These are phyloP conservation scores for Arthrobotrys pseudoclavata DNA, from an alignment of 2,329 filamentous ascomycete genomes.

Conservation along the genomic window DNA sequence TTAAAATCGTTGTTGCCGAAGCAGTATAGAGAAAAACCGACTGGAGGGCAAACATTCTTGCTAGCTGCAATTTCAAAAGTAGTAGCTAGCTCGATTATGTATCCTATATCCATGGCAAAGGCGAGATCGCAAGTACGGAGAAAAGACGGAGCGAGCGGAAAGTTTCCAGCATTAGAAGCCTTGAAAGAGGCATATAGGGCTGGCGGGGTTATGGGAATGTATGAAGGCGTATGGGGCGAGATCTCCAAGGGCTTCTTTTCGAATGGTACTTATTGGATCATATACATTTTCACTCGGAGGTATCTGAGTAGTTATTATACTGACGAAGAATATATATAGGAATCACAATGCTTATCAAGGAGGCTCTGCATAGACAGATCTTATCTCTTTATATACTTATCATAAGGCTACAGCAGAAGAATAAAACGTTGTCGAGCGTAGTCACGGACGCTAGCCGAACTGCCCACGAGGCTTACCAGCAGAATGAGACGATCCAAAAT, in stretches of 20 bases:
- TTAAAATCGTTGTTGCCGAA: slow-evolving; percentile 73
- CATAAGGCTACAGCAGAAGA: slow-evolving; percentile 64
- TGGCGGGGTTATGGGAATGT: slow-evolving; percentile 79
- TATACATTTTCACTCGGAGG: slow-evolving; percentile 3
- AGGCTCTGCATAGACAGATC: slow-evolving; percentile 79
- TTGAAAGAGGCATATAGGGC: slow-evolving; percentile 69
- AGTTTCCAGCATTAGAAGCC: slow-evolving; percentile 55
- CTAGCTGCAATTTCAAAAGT: slow-evolving; percentile 84
- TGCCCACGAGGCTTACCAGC: neutral
- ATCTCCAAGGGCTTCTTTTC: slow-evolving; percentile 86
- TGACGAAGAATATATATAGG: slow-evolving; percentile 53
- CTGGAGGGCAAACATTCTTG: slow-evolving; percentile 72
- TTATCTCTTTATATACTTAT: slow-evolving; percentile 79
- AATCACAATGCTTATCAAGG: slow-evolving; percentile 88
- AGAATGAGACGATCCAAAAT: neutral
- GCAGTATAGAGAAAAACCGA: slow-evolving; percentile 68
- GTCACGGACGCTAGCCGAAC: neutral
- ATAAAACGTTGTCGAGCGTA: neutral
- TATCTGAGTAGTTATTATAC: neutral
- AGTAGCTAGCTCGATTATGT: slow-evolving; percentile 80
- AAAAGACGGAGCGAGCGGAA: slow-evolving; percentile 63
- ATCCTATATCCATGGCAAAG: slow-evolving; percentile 89
- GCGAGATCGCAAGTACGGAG: slow-evolving; percentile 78
- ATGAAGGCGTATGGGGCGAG: slow-evolving; percentile 81
- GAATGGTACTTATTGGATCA: slow-evolving; percentile 72